Base-by-base conservation (phyloP, 768 basidiomycete genomes). In the Serendipita vermifera region DNA sequence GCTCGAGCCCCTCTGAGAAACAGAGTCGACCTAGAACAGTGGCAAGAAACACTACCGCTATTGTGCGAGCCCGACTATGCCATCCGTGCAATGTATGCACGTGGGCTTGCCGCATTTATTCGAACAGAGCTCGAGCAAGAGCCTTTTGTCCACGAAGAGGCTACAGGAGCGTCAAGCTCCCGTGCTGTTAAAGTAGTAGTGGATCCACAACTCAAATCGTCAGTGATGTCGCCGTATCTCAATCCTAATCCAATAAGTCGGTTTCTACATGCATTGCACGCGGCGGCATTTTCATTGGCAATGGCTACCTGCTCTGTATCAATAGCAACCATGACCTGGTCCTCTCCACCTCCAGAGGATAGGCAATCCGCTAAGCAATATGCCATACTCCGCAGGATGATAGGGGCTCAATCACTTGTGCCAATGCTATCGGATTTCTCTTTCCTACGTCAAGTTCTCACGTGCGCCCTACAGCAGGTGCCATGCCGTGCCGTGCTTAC, bases 1-100 rank as follows among this genome's bases (percentile, higher is more conserved):
- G n/a, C n/a, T n/a, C n/a, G n/a, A n/a, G n/a, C n/a, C n/a, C n/a
- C n/a, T n/a, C n/a, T n/a, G n/a, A n/a, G n/a, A n/a, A n/a, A n/a
- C n/a, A n/a, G n/a, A 59, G 77, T 96, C 29, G 74, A 83, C 2
- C 82, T 85, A 26, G 89, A 91, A 64, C 78, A 84, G 31, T 94
- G 90, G 89, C 87, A 91, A 65, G 91, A 94, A 59, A 92, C 87
- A 1, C 68, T 94, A 39, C 83, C 83, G 46, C 73, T 96, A 27
- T 69, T 94, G 3, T 93, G 88, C 64, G 89, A 94, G 64, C 67
- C 70, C 13, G 82, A 88, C 56, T 83, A 78, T 62, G 71, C 78
- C n/a, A 81, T 93, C n/a, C 81, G 92, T 55, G 76, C 79, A 11
- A 85, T 87, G 60, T 93, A 90, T 65, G 77, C 81, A 0, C 71